Evolutionary conservation across 257 asterid genomes (phyloP).

Genomic region (Plectranthus barbatus): DNA sequence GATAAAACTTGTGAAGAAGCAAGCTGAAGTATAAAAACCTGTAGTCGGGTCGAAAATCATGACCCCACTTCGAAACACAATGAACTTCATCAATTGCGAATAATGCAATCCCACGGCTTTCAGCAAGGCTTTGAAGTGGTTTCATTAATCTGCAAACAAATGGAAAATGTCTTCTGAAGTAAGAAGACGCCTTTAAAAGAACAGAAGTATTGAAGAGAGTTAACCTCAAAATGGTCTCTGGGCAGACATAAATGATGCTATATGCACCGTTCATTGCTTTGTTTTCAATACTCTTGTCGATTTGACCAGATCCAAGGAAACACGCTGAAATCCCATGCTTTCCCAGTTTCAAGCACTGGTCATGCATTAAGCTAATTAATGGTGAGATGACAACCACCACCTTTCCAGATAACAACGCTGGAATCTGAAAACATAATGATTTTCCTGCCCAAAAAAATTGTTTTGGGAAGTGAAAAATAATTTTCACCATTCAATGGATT

Average conservation of each 20-base stretch:
- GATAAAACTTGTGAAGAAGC: background rate
- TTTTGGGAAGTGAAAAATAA: conserved; percentile 7
- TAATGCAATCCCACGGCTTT: conserved; percentile 60
- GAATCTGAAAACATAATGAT: conserved; percentile 69
- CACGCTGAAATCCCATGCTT: conserved; percentile 69
- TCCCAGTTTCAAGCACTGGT: conserved; percentile 71
- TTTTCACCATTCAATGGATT: background rate
- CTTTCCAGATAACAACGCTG: conserved; percentile 66
- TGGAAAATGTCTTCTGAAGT: conserved; percentile 7
- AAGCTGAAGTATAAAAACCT: conserved; percentile 35
- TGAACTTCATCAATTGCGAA: conserved; percentile 80
- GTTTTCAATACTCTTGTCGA: conserved; percentile 55
- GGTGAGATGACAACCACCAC: conserved; percentile 78
- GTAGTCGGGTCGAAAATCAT: conserved; percentile 85
- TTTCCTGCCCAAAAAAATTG: conserved; percentile 41
- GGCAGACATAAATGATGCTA: conserved; percentile 63
- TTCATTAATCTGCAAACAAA: conserved; percentile 40
- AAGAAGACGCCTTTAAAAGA: background rate
- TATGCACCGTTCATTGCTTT: conserved; percentile 69
- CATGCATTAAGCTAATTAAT: conserved; percentile 83
- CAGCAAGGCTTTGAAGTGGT: conserved; percentile 62
- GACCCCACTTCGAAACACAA: conserved; percentile 91
- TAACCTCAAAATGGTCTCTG: conserved; percentile 73
- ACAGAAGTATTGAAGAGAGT: background rate
- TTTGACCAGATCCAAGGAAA: conserved; percentile 89